phyloP scores from a whole-genome alignment of 2,329 filamentous ascomycete species.

The Colletotrichum falcatum region DNA sequence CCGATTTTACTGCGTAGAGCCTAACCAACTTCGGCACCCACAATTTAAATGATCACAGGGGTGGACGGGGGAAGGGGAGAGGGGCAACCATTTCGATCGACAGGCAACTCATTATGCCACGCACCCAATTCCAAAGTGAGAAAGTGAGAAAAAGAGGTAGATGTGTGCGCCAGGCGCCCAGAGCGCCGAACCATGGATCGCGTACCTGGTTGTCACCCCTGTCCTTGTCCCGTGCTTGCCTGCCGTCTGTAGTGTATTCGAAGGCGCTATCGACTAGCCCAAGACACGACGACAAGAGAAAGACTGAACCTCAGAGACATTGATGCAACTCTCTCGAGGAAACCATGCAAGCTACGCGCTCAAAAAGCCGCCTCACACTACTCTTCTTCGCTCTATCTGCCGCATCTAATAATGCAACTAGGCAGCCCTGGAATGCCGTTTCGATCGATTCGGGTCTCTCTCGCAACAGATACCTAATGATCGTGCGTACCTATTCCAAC shows the following conservation, averaged over 20 bases:
- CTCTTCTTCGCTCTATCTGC: not conserved
- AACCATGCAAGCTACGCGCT: constrained; percentile 21
- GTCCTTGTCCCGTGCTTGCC: not conserved
- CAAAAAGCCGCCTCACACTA: not conserved
- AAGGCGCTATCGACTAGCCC: constrained; percentile 8
- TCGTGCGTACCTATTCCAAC: constrained; percentile 10
- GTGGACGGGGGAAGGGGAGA: not conserved
- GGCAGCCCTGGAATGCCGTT: constrained; percentile 15
- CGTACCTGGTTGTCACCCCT: constrained; percentile 1
- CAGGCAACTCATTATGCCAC: not conserved
- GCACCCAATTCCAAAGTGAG: not conserved
- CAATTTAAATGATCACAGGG: constrained; percentile 15
- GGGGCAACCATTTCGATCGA: constrained; percentile 22
- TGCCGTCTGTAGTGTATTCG: constrained; percentile 13
- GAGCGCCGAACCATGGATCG: constrained; percentile 9
- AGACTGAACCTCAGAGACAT: constrained; percentile 24
- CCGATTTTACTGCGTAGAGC: constrained; percentile 6
- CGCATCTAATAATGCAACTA: constrained; percentile 20
- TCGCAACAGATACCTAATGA: constrained; percentile 19
- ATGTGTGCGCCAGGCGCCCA: constrained; percentile 20
- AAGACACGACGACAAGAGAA: constrained; percentile 4
- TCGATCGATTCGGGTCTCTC: constrained; percentile 18
- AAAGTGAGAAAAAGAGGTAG: not conserved
- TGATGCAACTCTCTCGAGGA: not conserved
- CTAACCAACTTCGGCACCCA: constrained; percentile 11